Percentiles rank a stretch among this genome's conserved stretches.
Conservation (phyloP, 2,329 filamentous ascomycete species). For the Grosmannia penicillata region DNA sequence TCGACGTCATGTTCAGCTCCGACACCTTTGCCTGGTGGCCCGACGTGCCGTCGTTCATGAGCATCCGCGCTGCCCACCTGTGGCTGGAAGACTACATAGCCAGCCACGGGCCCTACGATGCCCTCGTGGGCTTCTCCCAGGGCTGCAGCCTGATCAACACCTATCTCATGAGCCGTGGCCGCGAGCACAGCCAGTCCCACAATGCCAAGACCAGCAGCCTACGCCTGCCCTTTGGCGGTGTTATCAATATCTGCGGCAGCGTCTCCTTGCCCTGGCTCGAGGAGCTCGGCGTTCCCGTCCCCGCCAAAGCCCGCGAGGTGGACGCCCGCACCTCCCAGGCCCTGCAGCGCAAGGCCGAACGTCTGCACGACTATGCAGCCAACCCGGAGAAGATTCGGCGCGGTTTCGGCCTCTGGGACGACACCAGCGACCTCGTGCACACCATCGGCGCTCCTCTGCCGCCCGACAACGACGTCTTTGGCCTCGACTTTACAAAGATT, state of each 20-base stretch:
- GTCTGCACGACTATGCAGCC: constrained; percentile 13
- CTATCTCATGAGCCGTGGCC: constrained; percentile 23
- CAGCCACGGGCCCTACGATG: constrained; percentile 20
- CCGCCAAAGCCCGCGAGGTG: constrained; percentile 17
- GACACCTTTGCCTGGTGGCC: constrained; percentile 18
- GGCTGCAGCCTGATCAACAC: constrained; percentile 23
- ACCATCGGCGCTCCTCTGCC: constrained; percentile 14
- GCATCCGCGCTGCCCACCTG: constrained; percentile 19
- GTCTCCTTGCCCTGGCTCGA: constrained; percentile 20
- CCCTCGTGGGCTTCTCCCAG: constrained; percentile 22
- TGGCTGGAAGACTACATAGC: constrained; percentile 21
- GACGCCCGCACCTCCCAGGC: constrained; percentile 13
- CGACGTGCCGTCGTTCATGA: constrained; percentile 11
- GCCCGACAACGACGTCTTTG: constrained; percentile 16
- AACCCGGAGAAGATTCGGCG: constrained; percentile 14
- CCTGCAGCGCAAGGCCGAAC: constrained; percentile 14
- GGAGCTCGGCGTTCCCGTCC: constrained; percentile 19
- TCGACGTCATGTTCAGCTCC: constrained; percentile 17
- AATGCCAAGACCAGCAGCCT: too few relatives aligned
- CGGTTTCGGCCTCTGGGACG: constrained; percentile 20
- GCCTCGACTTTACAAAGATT: constrained; percentile 19
- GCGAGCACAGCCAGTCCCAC: constrained; percentile 15
- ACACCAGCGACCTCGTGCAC: constrained; percentile 18
- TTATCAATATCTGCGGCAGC: constrained; percentile 23
- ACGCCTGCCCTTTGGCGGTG: constrained; percentile 24